These are phyloP conservation scores for Schizophyllum commune DNA, from an alignment of 1,284 basidiomycete species.

Conservation along the genomic window DNA sequence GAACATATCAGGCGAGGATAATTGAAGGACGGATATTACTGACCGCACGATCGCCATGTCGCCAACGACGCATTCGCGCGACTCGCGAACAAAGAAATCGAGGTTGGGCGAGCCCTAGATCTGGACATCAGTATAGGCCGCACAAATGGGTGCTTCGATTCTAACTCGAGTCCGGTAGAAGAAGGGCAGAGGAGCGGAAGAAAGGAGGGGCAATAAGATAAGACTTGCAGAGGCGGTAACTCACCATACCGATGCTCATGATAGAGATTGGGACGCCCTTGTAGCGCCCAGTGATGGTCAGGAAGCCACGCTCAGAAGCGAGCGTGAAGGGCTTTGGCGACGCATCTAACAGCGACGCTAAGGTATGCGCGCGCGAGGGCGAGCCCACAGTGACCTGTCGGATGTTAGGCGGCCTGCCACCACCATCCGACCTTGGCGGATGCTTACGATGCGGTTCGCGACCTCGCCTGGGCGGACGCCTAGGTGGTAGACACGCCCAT, in stretches of 20 bases:
- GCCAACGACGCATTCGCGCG: slow-evolving; percentile 67
- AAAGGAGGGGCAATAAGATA: no score
- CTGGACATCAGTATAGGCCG: no score
- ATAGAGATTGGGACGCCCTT: slow-evolving; percentile 63
- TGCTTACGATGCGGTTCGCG: slow-evolving; percentile 69
- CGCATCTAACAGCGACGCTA: slow-evolving; percentile 56
- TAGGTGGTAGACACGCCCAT: slow-evolving; percentile 72
- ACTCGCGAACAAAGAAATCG: slow-evolving; percentile 82
- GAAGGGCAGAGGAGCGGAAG: no score
- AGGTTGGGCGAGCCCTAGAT: slow-evolving; percentile 56
- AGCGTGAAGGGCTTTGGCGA: slow-evolving; percentile 52
- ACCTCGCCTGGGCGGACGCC: slow-evolving; percentile 68
- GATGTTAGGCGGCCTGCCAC: background rate
- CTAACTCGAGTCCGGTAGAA: no score
- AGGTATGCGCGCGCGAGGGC: slow-evolving; percentile 55
- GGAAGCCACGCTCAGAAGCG: slow-evolving; percentile 69
- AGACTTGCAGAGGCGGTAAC: background rate
- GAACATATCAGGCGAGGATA: slow-evolving; percentile 6
- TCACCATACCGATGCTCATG: slow-evolving; percentile 71
- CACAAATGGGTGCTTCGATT: no score
- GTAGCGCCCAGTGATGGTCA: slow-evolving; percentile 75
- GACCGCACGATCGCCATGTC: slow-evolving; percentile 75
- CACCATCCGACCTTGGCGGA: background rate
- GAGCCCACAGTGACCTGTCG: slow-evolving; percentile 69
- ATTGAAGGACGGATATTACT: slow-evolving; percentile 13